phyloP scores from a whole-genome alignment of 805 yeast species.

The Candida easanensis region DNA sequence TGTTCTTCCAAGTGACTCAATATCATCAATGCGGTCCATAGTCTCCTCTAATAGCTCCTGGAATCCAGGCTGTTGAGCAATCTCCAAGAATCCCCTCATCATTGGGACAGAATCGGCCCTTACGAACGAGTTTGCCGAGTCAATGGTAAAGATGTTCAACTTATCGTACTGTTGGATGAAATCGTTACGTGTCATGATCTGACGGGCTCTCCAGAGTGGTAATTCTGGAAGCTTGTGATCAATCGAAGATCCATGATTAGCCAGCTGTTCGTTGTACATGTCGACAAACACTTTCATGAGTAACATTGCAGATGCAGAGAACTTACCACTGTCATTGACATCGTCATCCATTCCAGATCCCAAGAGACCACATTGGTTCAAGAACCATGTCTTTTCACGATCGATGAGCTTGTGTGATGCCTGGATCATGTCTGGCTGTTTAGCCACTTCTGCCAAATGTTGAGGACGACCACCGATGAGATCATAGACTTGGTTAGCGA shows the following conservation, averaged over 20 bases:
- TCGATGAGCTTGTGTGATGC: conserved; percentile 74
- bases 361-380: conserved; percentile 75
- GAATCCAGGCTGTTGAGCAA: conserved; percentile 68
- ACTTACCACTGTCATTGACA: conserved; percentile 81
- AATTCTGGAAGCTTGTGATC: conserved; percentile 65
- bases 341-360: conserved; percentile 86
- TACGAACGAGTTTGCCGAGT: conserved; percentile 60
- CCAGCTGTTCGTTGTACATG: conserved; percentile 42
- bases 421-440: conserved; percentile 49
- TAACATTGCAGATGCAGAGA: conserved; percentile 70
- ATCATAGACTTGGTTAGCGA: conserved; percentile 56
- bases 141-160: conserved; percentile 75
- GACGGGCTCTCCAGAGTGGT: conserved; percentile 82
- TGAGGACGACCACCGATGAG: conserved; percentile 84
- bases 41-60: conserved; percentile 65
- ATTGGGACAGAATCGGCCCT: conserved; percentile 82
- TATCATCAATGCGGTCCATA: conserved; percentile 64
- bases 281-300: conserved; percentile 67
- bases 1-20: conserved; percentile 76
- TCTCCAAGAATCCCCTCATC: conserved; percentile 87
- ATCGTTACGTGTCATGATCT: conserved; percentile 82
- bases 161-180: conserved; percentile 74
- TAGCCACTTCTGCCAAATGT: conserved; percentile 68
- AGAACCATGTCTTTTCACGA: conserved; percentile 80
- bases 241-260: conserved; percentile 2